These are phyloP conservation scores for Populus tremula DNA, from an alignment of 345 rosid genomes.

Conservation along the genomic window DNA sequence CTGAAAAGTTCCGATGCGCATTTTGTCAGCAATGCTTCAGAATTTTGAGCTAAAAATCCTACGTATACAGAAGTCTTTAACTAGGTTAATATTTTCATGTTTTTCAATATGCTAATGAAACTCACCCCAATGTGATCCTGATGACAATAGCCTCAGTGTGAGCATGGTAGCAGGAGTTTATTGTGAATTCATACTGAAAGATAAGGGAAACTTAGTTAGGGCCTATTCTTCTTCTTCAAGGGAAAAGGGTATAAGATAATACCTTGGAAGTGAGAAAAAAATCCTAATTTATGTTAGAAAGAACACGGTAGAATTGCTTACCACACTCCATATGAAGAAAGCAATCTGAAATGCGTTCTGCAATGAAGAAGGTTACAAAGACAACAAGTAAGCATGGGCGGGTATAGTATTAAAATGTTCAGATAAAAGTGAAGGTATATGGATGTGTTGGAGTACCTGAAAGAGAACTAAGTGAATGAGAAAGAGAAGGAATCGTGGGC, in stretches of 20 bases:
- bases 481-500: conserved; percentile 77
- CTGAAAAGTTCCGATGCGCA: conserved; percentile 36
- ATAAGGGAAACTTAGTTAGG: background rate
- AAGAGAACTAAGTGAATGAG: conserved; percentile 87
- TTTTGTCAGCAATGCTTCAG: too few relatives aligned
- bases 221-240: background rate
- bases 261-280: background rate
- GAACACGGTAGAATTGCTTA: conserved; percentile 32
- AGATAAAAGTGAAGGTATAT: background rate
- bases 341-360: conserved; percentile 94
- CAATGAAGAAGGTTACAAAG: background rate
- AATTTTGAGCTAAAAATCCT: too few relatives aligned
- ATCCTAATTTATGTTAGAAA: conserved; percentile 2
- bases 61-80: background rate
- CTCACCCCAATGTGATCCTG: conserved; percentile 82
- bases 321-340: conserved; percentile 73
- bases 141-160: conserved; percentile 48
- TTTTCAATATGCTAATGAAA: background rate
- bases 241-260: background rate
- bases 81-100: background rate
- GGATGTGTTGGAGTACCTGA: conserved; percentile 45
- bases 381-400: background rate
- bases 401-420: background rate
- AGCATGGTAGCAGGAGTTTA: conserved; percentile 58
- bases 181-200: conserved; percentile 58